These are phyloP conservation scores for Trichoderma sp. DNA, from an alignment of 2,329 filamentous ascomycete genomes.

Conservation along the genomic window DNA sequence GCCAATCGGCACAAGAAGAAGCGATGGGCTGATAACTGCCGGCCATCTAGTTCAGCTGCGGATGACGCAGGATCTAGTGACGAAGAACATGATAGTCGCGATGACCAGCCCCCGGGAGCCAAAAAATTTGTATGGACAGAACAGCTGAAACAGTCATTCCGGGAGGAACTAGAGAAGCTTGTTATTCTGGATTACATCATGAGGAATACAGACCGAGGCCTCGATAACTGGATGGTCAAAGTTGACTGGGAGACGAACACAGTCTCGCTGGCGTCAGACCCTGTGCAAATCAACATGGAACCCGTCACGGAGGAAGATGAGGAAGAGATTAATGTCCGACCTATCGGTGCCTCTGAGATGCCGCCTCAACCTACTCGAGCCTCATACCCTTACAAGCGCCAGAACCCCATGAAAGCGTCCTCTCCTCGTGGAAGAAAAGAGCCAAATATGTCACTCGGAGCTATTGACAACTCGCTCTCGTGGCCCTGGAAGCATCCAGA, in stretches of 20 bases:
- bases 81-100: slow-evolving; percentile 50
- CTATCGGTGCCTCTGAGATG: slow-evolving; percentile 57
- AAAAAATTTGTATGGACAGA: slow-evolving; percentile 85
- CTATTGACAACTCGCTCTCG: slow-evolving; percentile 96
- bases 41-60: slow-evolving; percentile 58
- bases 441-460: slow-evolving; percentile 76
- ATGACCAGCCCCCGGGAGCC: slow-evolving; percentile 45
- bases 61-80: slow-evolving; percentile 68
- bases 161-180: slow-evolving; percentile 94
- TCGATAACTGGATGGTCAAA: slow-evolving; percentile 99
- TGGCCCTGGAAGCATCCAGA: slow-evolving; percentile 99
- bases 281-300: slow-evolving; percentile 68
- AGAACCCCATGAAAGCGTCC: slow-evolving; percentile 84
- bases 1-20: slow-evolving; percentile 69
- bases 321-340: slow-evolving; percentile 53
- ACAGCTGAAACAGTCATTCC: slow-evolving; percentile 82
- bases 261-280: slow-evolving; percentile 85
- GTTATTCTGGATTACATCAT: slow-evolving; percentile 99
- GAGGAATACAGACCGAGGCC: slow-evolving; percentile 93
- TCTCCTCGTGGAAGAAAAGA: slow-evolving; percentile 51
- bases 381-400: slow-evolving; percentile 71
- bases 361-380: slow-evolving; percentile 47
- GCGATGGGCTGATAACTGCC: slow-evolving; percentile 81
- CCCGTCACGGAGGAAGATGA: slow-evolving; percentile 48
- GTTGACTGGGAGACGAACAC: slow-evolving; percentile 83